These are phyloP conservation scores for Myriosclerotinia scirpicola DNA, from an alignment of 2,329 filamentous ascomycete species.

Conservation along the genomic window DNA sequence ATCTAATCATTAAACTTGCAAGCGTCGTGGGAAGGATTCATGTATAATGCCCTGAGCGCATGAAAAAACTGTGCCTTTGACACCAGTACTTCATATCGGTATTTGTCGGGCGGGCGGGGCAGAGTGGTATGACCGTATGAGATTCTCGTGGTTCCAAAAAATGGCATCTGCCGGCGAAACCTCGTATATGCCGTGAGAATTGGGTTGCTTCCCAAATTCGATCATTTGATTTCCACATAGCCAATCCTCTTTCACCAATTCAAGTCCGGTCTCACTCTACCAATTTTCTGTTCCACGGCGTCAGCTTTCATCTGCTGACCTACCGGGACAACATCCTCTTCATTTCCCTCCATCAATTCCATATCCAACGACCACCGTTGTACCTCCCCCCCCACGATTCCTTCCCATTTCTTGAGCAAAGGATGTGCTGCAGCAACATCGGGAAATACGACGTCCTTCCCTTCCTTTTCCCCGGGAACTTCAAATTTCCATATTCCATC, in stretches of 20 bases:
- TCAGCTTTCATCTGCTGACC: slow-evolving; percentile 8
- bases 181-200: slow-evolving; percentile 22
- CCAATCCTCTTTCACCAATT: slow-evolving; percentile 13
- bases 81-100: not conserved
- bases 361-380: slow-evolving; percentile 44
- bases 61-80: not conserved
- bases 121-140: not conserved
- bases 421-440: slow-evolving; percentile 69
- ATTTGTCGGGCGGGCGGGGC: not conserved
- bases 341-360: slow-evolving; percentile 31
- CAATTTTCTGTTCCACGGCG: slow-evolving; percentile 26
- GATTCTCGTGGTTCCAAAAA: not conserved
- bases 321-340: slow-evolving; percentile 17
- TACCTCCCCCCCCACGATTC: slow-evolving; percentile 46
- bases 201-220: not conserved
- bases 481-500: slow-evolving; percentile 72
- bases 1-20: not conserved
- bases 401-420: slow-evolving; percentile 61
- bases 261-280: slow-evolving; percentile 32
- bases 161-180: slow-evolving; percentile 3
- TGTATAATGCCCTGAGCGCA: not conserved
- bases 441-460: slow-evolving; percentile 52
- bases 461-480: slow-evolving; percentile 46
- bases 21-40: not conserved
- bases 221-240: slow-evolving; percentile 5